Percentiles rank a stretch among this genome's conserved stretches.
These are phyloP conservation scores for Boechera divaricarpa DNA, from an alignment of 345 rosid species.

Conservation along the genomic window DNA sequence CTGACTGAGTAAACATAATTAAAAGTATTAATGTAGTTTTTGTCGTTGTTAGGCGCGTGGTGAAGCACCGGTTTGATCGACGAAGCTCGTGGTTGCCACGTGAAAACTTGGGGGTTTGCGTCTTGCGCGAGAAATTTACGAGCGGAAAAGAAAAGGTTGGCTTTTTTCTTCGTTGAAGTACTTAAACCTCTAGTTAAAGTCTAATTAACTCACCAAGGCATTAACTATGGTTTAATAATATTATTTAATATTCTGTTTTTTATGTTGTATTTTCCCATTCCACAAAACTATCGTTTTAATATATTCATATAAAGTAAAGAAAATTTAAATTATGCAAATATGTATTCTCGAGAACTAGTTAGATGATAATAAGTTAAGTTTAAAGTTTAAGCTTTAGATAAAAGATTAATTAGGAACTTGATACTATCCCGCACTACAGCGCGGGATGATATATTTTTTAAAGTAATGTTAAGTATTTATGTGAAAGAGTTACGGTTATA, in stretches of 20 bases:
- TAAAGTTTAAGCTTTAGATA: too few relatives aligned
- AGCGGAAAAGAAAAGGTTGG: neutral
- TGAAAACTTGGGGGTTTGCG: neutral
- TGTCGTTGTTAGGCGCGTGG: constrained; percentile 33
- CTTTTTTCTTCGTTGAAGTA: neutral
- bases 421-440: too few relatives aligned
- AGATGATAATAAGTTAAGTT: too few relatives aligned
- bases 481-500: too few relatives aligned
- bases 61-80: constrained; percentile 1
- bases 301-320: too few relatives aligned
- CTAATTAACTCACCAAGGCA: neutral
- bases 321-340: too few relatives aligned
- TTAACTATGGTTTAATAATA: neutral
- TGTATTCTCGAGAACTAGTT: too few relatives aligned
- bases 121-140: constrained; percentile 5
- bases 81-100: constrained; percentile 5
- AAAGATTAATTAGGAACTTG: too few relatives aligned
- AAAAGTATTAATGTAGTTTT: neutral
- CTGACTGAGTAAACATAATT: neutral
- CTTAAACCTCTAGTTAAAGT: neutral
- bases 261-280: neutral
- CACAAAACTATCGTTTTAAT: too few relatives aligned
- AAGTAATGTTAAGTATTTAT: too few relatives aligned
- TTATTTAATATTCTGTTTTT: neutral
- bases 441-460: too few relatives aligned